Evolutionary conservation across 2,329 filamentous ascomycete genomes (phyloP).

Genomic region (Hypoxylon sp.): DNA sequence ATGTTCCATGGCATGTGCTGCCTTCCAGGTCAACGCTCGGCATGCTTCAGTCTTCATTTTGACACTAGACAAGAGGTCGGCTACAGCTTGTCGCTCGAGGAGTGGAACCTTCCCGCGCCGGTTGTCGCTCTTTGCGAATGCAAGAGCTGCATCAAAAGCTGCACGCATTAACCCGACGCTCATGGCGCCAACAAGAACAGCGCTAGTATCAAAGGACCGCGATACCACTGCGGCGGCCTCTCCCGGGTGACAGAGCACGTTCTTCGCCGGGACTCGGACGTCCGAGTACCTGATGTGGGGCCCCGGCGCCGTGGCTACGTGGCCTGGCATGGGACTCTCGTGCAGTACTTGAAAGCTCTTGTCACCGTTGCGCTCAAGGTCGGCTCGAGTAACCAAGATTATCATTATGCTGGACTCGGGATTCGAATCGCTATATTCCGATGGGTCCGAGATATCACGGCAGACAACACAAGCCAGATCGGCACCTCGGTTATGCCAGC

Average conservation of each 20-base stretch:
- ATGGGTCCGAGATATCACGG: slow-evolving; percentile 53
- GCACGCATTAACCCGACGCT: slow-evolving; percentile 66
- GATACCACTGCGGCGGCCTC: slow-evolving; percentile 59
- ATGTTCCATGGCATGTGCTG: slow-evolving; percentile 59
- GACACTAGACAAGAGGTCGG: slow-evolving; percentile 64
- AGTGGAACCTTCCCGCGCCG: slow-evolving; percentile 61
- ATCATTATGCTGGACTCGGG: slow-evolving; percentile 58
- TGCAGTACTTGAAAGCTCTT: slow-evolving; percentile 61
- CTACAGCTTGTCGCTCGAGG: slow-evolving; percentile 63
- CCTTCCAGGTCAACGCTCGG: slow-evolving; percentile 66
- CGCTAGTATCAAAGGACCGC: slow-evolving; percentile 58
- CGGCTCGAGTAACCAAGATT: slow-evolving; percentile 62
- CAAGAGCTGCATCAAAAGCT: slow-evolving; percentile 64
- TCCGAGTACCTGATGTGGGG: slow-evolving; percentile 63
- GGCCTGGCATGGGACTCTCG: slow-evolving; percentile 61
- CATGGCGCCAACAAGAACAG: slow-evolving; percentile 68
- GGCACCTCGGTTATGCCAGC: slow-evolving; percentile 66
- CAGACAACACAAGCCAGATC: slow-evolving; percentile 67
- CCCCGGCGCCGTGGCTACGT: slow-evolving; percentile 60
- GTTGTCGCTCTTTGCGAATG: slow-evolving; percentile 62
- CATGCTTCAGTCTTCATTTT: slow-evolving; percentile 66
- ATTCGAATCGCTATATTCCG: slow-evolving; percentile 33
- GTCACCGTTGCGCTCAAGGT: slow-evolving; percentile 60
- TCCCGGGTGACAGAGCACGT: slow-evolving; percentile 61
- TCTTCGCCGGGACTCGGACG: slow-evolving; percentile 61